phyloP scores from a whole-genome alignment of 2,329 filamentous ascomycete species.

The Xylariaceae sp. region DNA sequence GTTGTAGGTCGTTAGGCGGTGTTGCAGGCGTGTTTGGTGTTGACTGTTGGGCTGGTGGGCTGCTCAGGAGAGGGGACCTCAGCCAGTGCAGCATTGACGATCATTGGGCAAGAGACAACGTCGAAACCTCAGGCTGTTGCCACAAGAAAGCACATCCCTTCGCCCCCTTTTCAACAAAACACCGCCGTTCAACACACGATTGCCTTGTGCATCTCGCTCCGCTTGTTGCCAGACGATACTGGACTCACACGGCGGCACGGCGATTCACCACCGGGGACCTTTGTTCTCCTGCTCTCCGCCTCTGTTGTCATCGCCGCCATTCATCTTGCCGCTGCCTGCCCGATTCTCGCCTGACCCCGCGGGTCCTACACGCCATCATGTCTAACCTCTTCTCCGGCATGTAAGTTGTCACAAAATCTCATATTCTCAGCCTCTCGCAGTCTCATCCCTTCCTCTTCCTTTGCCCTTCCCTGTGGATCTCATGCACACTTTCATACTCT shows the following conservation, averaged over 20 bases:
- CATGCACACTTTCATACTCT: neutral
- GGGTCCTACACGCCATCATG: slow-evolving; percentile 39
- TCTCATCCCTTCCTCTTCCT: neutral
- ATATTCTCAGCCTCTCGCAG: neutral
- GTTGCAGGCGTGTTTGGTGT: too few species aligned
- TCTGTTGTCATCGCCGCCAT: too few species aligned
- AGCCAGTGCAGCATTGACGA: neutral
- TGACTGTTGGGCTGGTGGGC: neutral
- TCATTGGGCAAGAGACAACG: slow-evolving; percentile 13
- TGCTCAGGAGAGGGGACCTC: slow-evolving; percentile 13
- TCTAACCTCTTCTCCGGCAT: slow-evolving; percentile 62
- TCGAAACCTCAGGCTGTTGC: slow-evolving; percentile 20
- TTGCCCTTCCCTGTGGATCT: neutral
- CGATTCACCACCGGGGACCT: neutral
- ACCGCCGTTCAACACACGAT: neutral
- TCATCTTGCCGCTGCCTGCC: neutral
- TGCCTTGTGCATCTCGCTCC: too few species aligned
- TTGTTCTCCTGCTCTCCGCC: too few species aligned
- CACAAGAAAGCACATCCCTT: slow-evolving; percentile 17
- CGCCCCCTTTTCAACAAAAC: slow-evolving; percentile 19
- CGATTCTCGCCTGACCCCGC: slow-evolving; percentile 21
- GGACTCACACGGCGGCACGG: slow-evolving; percentile 1
- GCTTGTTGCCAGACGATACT: slow-evolving; percentile 7
- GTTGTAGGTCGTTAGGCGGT: too few species aligned
- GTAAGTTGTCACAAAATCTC: slow-evolving; percentile 40